These are phyloP conservation scores for Exophiala oligosperma DNA, from an alignment of 2,329 filamentous ascomycete genomes.

Conservation along the genomic window DNA sequence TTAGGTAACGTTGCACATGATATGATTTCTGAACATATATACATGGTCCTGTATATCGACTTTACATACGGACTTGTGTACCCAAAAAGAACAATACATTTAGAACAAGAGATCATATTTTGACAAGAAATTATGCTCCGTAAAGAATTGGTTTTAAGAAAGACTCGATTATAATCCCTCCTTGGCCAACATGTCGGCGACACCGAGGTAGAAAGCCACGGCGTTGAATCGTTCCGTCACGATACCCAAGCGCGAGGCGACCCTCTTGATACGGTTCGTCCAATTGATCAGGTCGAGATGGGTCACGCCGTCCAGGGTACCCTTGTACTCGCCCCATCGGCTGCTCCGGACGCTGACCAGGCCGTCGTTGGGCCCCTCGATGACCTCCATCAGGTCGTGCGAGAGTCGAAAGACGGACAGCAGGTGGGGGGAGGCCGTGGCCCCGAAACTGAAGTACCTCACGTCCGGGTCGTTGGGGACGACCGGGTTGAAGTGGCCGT, in stretches of 20 bases:
- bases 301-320: slow-evolving; percentile 62
- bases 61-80: no score
- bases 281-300: slow-evolving; percentile 68
- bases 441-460: slow-evolving; percentile 64
- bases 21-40: no score
- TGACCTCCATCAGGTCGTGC: slow-evolving; percentile 53
- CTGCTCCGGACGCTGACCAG: slow-evolving; percentile 61
- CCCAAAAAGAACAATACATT: no score
- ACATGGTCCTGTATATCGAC: no score
- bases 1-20: no score
- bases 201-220: slow-evolving; percentile 63
- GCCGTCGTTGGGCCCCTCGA: slow-evolving; percentile 63
- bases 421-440: slow-evolving; percentile 54
- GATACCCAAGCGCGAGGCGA: slow-evolving; percentile 57
- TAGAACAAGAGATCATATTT: no score
- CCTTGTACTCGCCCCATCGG: slow-evolving; percentile 63
- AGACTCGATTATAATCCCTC: slow-evolving; percentile 51
- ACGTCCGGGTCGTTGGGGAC: slow-evolving; percentile 57
- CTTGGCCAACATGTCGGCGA: slow-evolving; percentile 70
- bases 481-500: slow-evolving; percentile 58
- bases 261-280: slow-evolving; percentile 62
- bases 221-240: slow-evolving; percentile 62
- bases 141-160: background rate
- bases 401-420: slow-evolving; percentile 60
- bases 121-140: no score